Evolutionary conservation across 2,329 filamentous ascomycete genomes (phyloP), one percentile per base, ranked within the genome.

Genomic region (Orbilia blumenaviensis): DNA sequence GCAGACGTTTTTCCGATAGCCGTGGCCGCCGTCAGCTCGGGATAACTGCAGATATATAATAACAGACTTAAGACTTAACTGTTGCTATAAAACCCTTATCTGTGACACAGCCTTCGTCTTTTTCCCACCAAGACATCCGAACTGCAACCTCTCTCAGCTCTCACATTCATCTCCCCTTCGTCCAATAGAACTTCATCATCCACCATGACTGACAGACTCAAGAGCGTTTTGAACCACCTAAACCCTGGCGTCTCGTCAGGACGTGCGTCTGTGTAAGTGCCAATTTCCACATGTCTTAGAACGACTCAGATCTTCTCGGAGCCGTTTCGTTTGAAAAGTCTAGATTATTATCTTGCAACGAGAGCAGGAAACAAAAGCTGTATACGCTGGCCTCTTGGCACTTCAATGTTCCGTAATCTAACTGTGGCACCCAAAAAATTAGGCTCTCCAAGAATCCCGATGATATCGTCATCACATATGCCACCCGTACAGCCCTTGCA

Each of bases 401-500:
- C 48, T 56, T 56, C 41, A n/a, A 8, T 66, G n/a, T 23, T 50
- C 71, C 8, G 71, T 44, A 36, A 27, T 68, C 60, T 50, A 34
- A 41, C 29, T 32, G 27, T 62, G 71, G 21, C 32, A 14, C 54
- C 46, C n/a, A 32, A 73, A 42, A 36, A 72, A 44, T 69, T 80
- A 97, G 93, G 82, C 93, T 92, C 71, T 89, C 92, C 80, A 94
- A 98, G 86, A 96, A 96, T 84, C 89, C 94, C 80, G 94, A 98
- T 83, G 95, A 99, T 86, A 88, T 99, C 66, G 95, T 99, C 82
- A 97, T 98, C 82, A 99, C 95, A 6, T 89, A 96, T 72, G 94
- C 94, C 27, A 86, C 94, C 81, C 92, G 95, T 68, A 97, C 94
- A 27, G 93, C 95, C 0, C 87, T 99, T 78, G 87, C 91, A 82